These are phyloP conservation scores for Closterium sp. DNA, from an alignment of 139 green algal genomes.

Conservation along the genomic window DNA sequence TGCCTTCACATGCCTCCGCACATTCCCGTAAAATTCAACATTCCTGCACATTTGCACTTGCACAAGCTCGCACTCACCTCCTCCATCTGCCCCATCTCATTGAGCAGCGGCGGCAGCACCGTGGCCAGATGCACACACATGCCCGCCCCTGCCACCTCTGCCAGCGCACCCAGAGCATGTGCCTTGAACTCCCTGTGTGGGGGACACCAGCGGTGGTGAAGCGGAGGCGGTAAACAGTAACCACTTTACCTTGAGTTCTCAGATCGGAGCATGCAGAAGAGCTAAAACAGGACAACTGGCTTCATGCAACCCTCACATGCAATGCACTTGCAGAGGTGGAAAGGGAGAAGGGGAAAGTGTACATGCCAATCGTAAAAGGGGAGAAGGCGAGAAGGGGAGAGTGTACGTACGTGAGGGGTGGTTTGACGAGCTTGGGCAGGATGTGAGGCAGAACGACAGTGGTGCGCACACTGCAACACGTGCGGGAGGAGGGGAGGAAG, in stretches of 20 bases:
- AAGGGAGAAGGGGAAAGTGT: no score
- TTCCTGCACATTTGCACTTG: background rate
- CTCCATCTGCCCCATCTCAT: slow-evolving; percentile 23
- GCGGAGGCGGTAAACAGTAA: no score
- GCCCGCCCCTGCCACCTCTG: slow-evolving; percentile 69
- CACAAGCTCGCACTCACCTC: background rate
- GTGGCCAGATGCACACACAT: slow-evolving; percentile 69
- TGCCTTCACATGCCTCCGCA: slow-evolving; percentile 55
- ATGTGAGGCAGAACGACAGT: slow-evolving; percentile 51
- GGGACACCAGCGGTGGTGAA: no score
- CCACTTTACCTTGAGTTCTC: no score
- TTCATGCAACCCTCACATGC: no score
- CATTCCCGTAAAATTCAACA: no score
- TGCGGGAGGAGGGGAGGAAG: background rate
- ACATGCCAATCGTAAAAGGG: no score
- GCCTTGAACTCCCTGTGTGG: slow-evolving; percentile 51
- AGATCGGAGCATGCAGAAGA: no score
- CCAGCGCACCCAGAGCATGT: slow-evolving; percentile 69
- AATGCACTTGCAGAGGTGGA: no score
- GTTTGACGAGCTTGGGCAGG: slow-evolving; percentile 50
- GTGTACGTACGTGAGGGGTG: slow-evolving; percentile 42
- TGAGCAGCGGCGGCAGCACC: slow-evolving; percentile 73
- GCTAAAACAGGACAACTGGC: no score
- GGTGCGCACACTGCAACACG: slow-evolving; percentile 31
- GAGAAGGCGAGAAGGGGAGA: no score